Conservation (phyloP, 176 grass and related monocot species). For the Neostapfia colusana region DNA sequence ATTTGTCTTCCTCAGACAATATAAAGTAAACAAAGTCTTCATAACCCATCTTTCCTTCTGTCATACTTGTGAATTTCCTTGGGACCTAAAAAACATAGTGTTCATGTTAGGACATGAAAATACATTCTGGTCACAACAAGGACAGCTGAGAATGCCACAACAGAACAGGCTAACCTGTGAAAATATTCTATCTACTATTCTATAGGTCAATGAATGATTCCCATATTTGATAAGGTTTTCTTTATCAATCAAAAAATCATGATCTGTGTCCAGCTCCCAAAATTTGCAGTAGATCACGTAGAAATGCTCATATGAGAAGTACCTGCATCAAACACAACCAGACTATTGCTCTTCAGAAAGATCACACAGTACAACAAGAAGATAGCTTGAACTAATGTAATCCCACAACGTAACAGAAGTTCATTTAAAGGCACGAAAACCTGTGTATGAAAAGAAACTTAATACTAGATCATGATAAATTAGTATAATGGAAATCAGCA, state of each 20-base stretch:
- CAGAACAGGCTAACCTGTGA: conserved; percentile 68
- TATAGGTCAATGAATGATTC: conserved; percentile 95
- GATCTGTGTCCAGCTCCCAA: conserved; percentile 98
- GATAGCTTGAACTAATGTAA: neutral
- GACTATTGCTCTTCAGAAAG: conserved; percentile 2
- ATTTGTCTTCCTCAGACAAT: conserved; percentile 97
- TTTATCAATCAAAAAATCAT: conserved; percentile 99
- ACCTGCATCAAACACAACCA: conserved; percentile 56
- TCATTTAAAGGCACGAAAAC: conserved; percentile 6
- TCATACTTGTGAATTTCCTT: conserved; percentile 91
- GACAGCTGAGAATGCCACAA: conserved; percentile 15
- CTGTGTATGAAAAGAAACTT: neutral
- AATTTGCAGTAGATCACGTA: conserved; percentile 99
- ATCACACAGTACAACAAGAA: neutral
- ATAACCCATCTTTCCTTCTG: conserved; percentile 96
- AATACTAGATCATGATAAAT: conserved; percentile 19
- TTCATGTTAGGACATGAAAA: conserved; percentile 25
- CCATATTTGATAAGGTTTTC: conserved; percentile 99
- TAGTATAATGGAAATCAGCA: conserved; percentile 6
- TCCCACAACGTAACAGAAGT: conserved; percentile 3
- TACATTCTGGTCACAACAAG: conserved; percentile 26
- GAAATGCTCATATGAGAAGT: conserved; percentile 98
- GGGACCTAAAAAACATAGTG: conserved; percentile 55
- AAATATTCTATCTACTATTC: conserved; percentile 98
- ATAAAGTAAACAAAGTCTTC: conserved; percentile 99